Conservation (phyloP, 371 early-diverging fungal species). For the Rhizopus arrhizus region DNA sequence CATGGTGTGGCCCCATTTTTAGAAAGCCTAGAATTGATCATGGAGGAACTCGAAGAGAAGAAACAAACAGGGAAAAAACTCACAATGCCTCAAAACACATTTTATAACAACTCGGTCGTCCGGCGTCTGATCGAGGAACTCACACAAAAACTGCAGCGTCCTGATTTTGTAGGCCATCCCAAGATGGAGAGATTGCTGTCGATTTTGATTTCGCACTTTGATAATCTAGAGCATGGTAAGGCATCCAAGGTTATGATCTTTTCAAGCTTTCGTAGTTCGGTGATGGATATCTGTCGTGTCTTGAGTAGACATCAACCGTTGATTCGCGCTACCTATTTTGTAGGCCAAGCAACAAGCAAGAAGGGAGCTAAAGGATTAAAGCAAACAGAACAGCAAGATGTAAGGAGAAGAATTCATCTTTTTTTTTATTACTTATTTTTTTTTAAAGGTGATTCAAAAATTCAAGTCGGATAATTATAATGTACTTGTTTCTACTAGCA, state of each 20-base stretch:
- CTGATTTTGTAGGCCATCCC: constrained; percentile 77
- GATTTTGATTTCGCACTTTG: constrained; percentile 72
- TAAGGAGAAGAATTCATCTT: constrained; percentile 18
- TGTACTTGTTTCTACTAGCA: constrained; percentile 87
- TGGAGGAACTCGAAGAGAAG: constrained; percentile 22
- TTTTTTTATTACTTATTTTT: background rate
- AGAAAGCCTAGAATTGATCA: constrained; percentile 37
- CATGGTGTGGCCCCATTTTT: constrained; percentile 71
- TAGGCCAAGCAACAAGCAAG: constrained; percentile 78
- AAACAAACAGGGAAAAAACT: background rate
- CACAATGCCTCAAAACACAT: background rate
- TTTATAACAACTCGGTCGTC: constrained; percentile 6
- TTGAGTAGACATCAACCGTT: constrained; percentile 70
- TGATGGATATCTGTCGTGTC: constrained; percentile 78
- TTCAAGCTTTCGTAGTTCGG: constrained; percentile 84
- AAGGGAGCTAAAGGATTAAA: constrained; percentile 69
- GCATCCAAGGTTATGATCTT: constrained; percentile 87
- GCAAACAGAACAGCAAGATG: constrained; percentile 85
- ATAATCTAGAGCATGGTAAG: constrained; percentile 6
- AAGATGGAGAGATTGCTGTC: constrained; percentile 74
- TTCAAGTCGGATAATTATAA: constrained; percentile 79
- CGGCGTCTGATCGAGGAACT: background rate
- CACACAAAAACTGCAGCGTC: constrained; percentile 19
- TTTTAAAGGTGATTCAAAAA: constrained; percentile 37
- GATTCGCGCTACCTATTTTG: constrained; percentile 73